Percentiles rank a stretch among this genome's conserved stretches.
Conservation (phyloP, 2,329 filamentous ascomycete species). For the Aschersonia sp. region DNA sequence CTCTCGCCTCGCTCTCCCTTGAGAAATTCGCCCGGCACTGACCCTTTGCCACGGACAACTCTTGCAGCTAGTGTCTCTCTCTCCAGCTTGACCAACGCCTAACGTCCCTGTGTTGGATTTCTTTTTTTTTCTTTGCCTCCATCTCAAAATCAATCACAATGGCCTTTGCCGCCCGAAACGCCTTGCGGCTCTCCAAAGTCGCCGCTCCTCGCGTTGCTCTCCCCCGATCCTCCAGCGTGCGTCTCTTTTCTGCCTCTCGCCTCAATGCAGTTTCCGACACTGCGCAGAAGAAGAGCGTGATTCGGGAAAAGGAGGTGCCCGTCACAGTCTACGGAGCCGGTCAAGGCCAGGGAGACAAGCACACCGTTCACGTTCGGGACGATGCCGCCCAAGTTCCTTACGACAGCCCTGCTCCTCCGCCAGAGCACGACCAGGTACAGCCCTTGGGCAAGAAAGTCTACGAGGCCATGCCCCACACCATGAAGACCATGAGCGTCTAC, state of each 20-base stretch:
- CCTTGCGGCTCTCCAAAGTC: constrained; percentile 17
- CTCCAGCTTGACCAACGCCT: background rate
- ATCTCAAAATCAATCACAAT: constrained; percentile 9
- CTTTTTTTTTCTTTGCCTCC: background rate
- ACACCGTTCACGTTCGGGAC: constrained; percentile 36
- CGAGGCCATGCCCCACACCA: constrained; percentile 44
- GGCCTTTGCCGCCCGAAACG: constrained; percentile 20
- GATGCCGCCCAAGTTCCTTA: constrained; percentile 25
- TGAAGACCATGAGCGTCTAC: constrained; percentile 54
- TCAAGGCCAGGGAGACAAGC: constrained; percentile 38
- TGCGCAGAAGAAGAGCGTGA: constrained; percentile 34
- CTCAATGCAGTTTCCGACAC: constrained; percentile 20
- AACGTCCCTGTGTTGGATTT: background rate
- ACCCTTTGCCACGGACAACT: background rate
- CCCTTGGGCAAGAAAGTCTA: constrained; percentile 40
- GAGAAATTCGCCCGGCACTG: no score
- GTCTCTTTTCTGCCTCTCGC: constrained; percentile 18
- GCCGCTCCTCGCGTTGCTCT: constrained; percentile 12
- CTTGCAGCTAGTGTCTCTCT: background rate
- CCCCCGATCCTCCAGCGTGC: constrained; percentile 10
- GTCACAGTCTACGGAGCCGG: constrained; percentile 35
- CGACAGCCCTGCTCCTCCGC: constrained; percentile 21
- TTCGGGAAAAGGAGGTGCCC: constrained; percentile 42
- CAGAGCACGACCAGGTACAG: constrained; percentile 31
- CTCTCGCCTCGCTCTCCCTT: no score